Evolutionary conservation across 176 grass and related monocot species (phyloP), one percentile per base, ranked within the genome.

Genomic region (Rhynchospora pubera): DNA sequence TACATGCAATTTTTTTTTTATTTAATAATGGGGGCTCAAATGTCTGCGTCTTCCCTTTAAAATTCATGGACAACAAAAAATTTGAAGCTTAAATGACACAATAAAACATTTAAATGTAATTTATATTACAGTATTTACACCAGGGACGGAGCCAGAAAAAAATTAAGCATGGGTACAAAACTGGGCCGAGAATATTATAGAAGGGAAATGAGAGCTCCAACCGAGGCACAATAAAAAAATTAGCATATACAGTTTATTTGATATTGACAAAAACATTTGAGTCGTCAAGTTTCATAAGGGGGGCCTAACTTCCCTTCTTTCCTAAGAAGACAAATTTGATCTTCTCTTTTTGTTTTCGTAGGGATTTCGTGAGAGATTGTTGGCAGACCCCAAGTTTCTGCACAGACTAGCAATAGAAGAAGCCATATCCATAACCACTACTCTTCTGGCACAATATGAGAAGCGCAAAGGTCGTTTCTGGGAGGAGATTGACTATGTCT

Each of bases 291-390:
- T n/a, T n/a, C n/a, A n/a, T n/a, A n/a, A n/a, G n/a, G n/a, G n/a
- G n/a, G n/a, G n/a, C n/a, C n/a, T n/a, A n/a, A n/a, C n/a, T n/a
- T 2, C 6, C 13, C 9, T 45, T 48, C 24, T 75, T 53, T 52
- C 28, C 26, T 53, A 52, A 22, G 30, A 22, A 74, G 11, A 28
- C 19, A 75, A 51, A 51, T 46, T 55, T 77, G 57, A 42, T 44
- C 26, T 43, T 48, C 14, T 81, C n/a, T 83, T 79, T 56, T 26
- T 81, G 9, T 77, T 83, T 56, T 90, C 84, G 12, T 87, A 99
- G 96, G 96, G 91, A 78, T 99, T 99, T 55, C 89, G 96, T 68
- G 96, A 95, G 91, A 95, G 96, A 65, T 89, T 99, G 65, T 78
- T 99, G 12, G 92, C 96, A 82, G 96, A 95, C 85, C 96, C 96